phyloP scores from a whole-genome alignment of 2,329 filamentous ascomycete species.

The Phyllosticta paracitricarpa region DNA sequence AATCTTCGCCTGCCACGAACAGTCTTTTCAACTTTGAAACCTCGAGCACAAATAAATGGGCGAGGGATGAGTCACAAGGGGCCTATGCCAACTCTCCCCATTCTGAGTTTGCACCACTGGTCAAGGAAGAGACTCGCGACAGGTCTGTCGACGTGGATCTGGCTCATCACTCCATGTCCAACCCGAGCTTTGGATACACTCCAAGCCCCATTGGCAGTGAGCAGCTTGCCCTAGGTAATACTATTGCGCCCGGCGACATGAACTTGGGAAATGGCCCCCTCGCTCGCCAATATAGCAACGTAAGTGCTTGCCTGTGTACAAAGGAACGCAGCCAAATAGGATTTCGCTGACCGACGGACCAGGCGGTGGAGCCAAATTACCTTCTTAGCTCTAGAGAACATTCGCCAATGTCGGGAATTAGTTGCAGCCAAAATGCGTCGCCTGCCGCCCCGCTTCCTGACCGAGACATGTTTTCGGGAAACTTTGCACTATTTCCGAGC shows the following conservation, averaged over 20 bases:
- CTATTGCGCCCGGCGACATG: background rate
- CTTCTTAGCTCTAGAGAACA: constrained; percentile 7
- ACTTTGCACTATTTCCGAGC: background rate
- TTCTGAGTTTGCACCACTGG: background rate
- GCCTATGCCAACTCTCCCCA: constrained; percentile 15
- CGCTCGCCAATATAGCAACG: background rate
- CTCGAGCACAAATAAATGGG: constrained; percentile 9
- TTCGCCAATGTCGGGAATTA: constrained; percentile 9
- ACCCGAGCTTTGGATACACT: constrained; percentile 43
- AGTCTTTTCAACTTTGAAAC: background rate
- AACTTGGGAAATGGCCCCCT: background rate
- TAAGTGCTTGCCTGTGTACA: background rate
- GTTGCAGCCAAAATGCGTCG: background rate
- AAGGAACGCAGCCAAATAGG: no score
- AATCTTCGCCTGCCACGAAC: constrained; percentile 22
- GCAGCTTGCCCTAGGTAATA: constrained; percentile 35
- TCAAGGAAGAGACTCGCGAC: background rate
- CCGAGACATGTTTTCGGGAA: background rate
- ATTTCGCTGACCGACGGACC: background rate
- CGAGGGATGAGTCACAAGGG: constrained; percentile 11
- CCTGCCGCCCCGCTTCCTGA: constrained; percentile 1
- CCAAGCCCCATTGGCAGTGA: constrained; percentile 37
- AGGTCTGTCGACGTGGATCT: constrained; percentile 23
- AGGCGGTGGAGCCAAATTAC: background rate
- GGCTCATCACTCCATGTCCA: constrained; percentile 38